Evolutionary conservation across 768 basidiomycete genomes (phyloP).

Genomic region (Coprinopsis strossmayeri): DNA sequence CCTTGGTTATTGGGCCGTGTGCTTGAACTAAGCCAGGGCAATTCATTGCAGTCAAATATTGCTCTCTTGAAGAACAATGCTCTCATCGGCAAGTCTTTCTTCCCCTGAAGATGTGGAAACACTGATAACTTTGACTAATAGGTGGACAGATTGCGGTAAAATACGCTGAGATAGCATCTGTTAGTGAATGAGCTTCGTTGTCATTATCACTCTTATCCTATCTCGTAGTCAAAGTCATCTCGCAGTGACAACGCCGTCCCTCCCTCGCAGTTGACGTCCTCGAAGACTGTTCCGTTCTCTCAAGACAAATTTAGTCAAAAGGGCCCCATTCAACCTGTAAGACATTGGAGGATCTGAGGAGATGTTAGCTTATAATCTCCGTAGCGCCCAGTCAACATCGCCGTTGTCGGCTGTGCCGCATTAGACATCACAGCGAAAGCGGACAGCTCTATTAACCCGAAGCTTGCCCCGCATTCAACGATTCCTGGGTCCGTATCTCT

Average conservation of each 20-base stretch:
- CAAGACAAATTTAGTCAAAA: background rate
- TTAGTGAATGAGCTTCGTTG: constrained; percentile 18
- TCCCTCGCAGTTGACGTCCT: background rate
- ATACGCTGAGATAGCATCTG: constrained; percentile 55
- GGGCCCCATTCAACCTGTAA: too few species aligned
- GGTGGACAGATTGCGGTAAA: constrained; percentile 76
- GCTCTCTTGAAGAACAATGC: constrained; percentile 90
- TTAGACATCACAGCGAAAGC: constrained; percentile 76
- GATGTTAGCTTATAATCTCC: background rate
- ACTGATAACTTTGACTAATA: constrained; percentile 20
- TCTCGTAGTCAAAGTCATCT: background rate
- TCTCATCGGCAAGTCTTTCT: constrained; percentile 52
- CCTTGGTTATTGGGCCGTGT: constrained; percentile 90
- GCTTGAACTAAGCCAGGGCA: constrained; percentile 69
- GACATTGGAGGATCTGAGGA: too few species aligned
- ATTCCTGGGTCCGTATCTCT: constrained; percentile 70
- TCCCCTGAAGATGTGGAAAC: constrained; percentile 1
- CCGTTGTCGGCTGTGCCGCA: constrained; percentile 83
- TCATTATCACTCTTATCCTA: background rate
- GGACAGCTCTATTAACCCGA: constrained; percentile 23
- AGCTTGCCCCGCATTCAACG: constrained; percentile 55
- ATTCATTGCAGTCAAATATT: constrained; percentile 71
- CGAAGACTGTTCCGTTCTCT: background rate
- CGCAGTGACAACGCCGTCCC: background rate
- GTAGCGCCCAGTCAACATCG: constrained; percentile 39